These are phyloP conservation scores for Scytalidium lignicola DNA, from an alignment of 2,329 filamentous ascomycete species.

Conservation along the genomic window DNA sequence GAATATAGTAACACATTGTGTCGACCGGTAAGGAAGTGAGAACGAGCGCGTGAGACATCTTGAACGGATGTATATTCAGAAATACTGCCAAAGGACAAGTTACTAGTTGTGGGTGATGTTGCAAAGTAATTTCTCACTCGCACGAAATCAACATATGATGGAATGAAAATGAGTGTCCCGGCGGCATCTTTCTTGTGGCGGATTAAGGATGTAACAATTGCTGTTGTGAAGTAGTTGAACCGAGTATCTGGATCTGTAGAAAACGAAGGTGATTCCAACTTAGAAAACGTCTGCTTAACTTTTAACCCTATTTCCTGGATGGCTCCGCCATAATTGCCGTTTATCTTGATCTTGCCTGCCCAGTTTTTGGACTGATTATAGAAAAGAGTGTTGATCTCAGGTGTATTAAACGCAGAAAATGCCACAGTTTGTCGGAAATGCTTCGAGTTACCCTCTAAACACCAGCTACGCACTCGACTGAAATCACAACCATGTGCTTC, in stretches of 20 bases:
- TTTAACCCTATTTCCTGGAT: conserved; percentile 69
- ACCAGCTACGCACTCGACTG: conserved; percentile 83
- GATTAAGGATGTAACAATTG: conserved; percentile 69
- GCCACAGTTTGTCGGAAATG: conserved; percentile 82
- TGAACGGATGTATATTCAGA: conserved; percentile 80
- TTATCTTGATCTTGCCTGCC: conserved; percentile 71
- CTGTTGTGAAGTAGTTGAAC: conserved; percentile 85
- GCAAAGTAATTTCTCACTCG: conserved; percentile 89
- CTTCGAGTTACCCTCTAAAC: conserved; percentile 79
- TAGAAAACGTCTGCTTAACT: conserved; percentile 82
- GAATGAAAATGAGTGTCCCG: conserved; percentile 83
- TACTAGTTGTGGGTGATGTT: conserved; percentile 53
- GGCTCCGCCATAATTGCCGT: conserved; percentile 59
- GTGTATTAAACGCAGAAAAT: conserved; percentile 77
- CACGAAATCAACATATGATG: conserved; percentile 92
- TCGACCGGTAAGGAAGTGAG: conserved; percentile 78
- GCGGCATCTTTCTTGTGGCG: conserved; percentile 60
- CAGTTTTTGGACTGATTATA: conserved; percentile 74
- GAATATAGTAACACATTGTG: conserved; percentile 86
- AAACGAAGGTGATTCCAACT: conserved; percentile 69
- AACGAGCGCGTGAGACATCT: conserved; percentile 77
- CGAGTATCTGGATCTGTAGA: conserved; percentile 77
- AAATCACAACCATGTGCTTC: conserved; percentile 93
- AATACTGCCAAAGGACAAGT: conserved; percentile 70
- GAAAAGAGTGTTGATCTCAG: conserved; percentile 78